A percentile compares a stretch with the other conserved stretches of the same genome.
phyloP scores from a whole-genome alignment of 352 stramenopile genomes.

The Salisapilia sapeloensis region DNA sequence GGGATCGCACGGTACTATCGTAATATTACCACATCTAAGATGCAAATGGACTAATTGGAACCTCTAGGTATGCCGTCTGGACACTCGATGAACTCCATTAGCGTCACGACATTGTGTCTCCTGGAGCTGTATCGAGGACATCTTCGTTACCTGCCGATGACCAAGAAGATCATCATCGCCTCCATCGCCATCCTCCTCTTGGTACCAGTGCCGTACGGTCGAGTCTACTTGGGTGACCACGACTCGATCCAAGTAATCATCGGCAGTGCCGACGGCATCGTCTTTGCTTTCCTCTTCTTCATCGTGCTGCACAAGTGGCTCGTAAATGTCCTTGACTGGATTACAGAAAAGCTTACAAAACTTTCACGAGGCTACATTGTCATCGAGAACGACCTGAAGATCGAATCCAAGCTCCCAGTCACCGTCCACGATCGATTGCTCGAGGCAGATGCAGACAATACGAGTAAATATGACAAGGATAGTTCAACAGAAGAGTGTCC shows the following conservation, averaged over 20 bases:
- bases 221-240: slow-evolving; percentile 42
- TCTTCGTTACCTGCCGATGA: slow-evolving; percentile 6
- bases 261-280: slow-evolving; percentile 13
- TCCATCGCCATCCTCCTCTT: slow-evolving; percentile 11
- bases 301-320: slow-evolving; percentile 18
- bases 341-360: too few relatives aligned
- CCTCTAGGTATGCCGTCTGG: slow-evolving; percentile 39
- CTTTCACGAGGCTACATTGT: too few relatives aligned
- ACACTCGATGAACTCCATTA: slow-evolving; percentile 30
- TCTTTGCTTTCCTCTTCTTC: slow-evolving; percentile 26
- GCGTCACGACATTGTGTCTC: too few relatives aligned
- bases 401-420: too few relatives aligned
- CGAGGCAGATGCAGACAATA: too few relatives aligned
- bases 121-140: slow-evolving; percentile 21
- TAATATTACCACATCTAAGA: too few relatives aligned
- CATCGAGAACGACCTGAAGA: too few relatives aligned
- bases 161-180: slow-evolving; percentile 5
- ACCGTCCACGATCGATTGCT: too few relatives aligned
- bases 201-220: slow-evolving; percentile 31
- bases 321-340: slow-evolving; percentile 8
- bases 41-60: too few relatives aligned
- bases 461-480: too few relatives aligned
- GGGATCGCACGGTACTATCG: too few relatives aligned
- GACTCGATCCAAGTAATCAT: slow-evolving; percentile 24
- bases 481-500: too few relatives aligned